phyloP scores from a whole-genome alignment of 2,329 filamentous ascomycete species.

The Sarocladiaceae sp. region DNA sequence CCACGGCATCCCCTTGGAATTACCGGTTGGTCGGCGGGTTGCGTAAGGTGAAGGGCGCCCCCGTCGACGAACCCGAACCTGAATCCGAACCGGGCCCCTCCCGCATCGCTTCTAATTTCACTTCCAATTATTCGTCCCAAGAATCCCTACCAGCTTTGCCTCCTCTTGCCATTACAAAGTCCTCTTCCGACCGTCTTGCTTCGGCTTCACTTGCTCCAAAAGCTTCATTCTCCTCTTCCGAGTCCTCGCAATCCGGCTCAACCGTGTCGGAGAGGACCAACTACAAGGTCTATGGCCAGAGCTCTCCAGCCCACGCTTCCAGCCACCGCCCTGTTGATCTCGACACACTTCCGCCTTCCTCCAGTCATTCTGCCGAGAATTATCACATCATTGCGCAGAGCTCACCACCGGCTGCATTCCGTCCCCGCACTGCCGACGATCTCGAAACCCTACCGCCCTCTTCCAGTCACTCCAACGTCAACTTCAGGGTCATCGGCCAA shows the following conservation, averaged over 20 bases:
- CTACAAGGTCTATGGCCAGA: conserved; percentile 49
- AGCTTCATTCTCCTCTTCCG: conserved; percentile 11
- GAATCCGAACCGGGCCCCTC: conserved; percentile 9
- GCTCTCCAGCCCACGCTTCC: conserved; percentile 26
- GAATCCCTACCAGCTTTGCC: conserved; percentile 9
- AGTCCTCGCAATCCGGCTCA: conserved; percentile 31
- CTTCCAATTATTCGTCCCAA: conserved; percentile 14
- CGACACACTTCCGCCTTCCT: conserved; percentile 31
- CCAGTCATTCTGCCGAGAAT: conserved; percentile 2
- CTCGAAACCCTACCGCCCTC: background rate
- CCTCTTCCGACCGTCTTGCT: background rate
- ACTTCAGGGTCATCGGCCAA: conserved; percentile 1
- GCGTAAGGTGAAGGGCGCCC: conserved; percentile 38
- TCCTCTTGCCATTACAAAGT: conserved; percentile 9
- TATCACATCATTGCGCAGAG: conserved; percentile 1
- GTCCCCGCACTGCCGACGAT: conserved; percentile 1
- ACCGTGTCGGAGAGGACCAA: conserved; percentile 48
- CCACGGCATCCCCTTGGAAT: conserved; percentile 42
- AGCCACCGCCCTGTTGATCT: conserved; percentile 21
- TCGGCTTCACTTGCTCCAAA: conserved; percentile 5
- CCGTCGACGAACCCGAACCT: conserved; percentile 28
- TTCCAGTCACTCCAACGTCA: conserved; percentile 1
- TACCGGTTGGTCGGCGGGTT: conserved; percentile 51
- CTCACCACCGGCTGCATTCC: background rate
- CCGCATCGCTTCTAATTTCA: conserved; percentile 9